Evolutionary conservation across 31 red algal genomes (phyloP).

Genomic region (Asparagopsis taxiformis): DNA sequence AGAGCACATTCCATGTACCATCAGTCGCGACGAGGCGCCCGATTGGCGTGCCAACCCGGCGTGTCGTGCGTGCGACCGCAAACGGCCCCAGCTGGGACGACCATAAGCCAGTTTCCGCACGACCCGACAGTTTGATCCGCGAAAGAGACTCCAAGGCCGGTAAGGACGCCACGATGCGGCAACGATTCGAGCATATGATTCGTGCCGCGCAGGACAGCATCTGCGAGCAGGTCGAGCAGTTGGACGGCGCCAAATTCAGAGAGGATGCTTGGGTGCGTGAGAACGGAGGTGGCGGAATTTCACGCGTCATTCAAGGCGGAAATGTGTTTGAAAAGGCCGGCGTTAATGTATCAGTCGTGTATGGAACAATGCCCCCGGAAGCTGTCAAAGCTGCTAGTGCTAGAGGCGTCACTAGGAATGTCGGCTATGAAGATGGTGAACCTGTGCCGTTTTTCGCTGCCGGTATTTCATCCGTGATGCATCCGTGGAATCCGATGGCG

Average conservation of each 20-base stretch:
- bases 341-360: slow-evolving; percentile 97
- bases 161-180: slow-evolving; percentile 61
- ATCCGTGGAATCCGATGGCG: slow-evolving; percentile 95
- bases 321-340: slow-evolving; percentile 99
- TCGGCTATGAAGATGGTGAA: slow-evolving; percentile 81
- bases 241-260: slow-evolving; percentile 85
- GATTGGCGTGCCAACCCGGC: neutral
- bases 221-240: slow-evolving; percentile 65
- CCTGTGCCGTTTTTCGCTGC: slow-evolving; percentile 96
- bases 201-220: slow-evolving; percentile 84
- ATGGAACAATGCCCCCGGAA: slow-evolving; percentile 99
- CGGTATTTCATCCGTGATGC: slow-evolving; percentile 97
- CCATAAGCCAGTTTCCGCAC: slow-evolving; percentile 20
- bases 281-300: slow-evolving; percentile 95
- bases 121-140: slow-evolving; percentile 57
- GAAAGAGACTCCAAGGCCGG: slow-evolving; percentile 17
- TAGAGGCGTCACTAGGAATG: slow-evolving; percentile 85
- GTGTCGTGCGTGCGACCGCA: neutral
- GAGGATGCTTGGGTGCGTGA: slow-evolving; percentile 94
- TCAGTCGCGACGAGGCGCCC: neutral
- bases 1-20: neutral
- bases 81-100: slow-evolving; percentile 13
- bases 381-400: slow-evolving; percentile 87
- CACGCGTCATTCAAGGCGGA: slow-evolving; percentile 87
- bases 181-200: slow-evolving; percentile 90